These are phyloP conservation scores for Onygenales sp. DNA, from an alignment of 2,329 filamentous ascomycete genomes.

Conservation along the genomic window DNA sequence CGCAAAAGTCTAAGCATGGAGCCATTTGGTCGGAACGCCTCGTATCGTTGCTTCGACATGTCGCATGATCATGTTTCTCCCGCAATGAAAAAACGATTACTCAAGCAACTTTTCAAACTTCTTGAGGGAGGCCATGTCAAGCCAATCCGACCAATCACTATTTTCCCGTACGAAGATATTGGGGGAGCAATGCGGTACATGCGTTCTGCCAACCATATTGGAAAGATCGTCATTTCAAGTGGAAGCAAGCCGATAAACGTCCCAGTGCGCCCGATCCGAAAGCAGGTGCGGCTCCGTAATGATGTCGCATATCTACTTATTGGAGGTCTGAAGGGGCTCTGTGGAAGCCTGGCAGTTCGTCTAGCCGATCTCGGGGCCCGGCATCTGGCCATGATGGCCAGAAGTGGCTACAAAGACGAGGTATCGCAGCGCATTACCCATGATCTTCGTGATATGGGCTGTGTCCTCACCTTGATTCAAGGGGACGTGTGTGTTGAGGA, in stretches of 20 bases:
- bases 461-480: constrained; percentile 5
- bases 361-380: constrained; percentile 24
- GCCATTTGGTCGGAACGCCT: constrained; percentile 5
- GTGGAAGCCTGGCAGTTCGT: constrained; percentile 25
- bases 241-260: background rate
- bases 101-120: constrained; percentile 4
- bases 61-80: constrained; percentile 4
- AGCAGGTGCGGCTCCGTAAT: constrained; percentile 11
- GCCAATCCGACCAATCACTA: constrained; percentile 19
- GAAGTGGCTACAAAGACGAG: constrained; percentile 24
- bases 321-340: constrained; percentile 29
- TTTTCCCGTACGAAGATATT: constrained; percentile 17
- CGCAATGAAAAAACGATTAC: constrained; percentile 1
- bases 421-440: constrained; percentile 15
- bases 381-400: constrained; percentile 17
- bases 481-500: constrained; percentile 9
- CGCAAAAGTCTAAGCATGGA: constrained; percentile 11
- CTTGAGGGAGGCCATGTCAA: constrained; percentile 12
- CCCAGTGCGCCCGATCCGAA: background rate
- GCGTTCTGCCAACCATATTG: constrained; percentile 24
- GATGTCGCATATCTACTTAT: constrained; percentile 29
- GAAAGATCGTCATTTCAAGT: constrained; percentile 26
- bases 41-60: background rate
- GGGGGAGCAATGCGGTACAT: constrained; percentile 21
- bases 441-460: constrained; percentile 10